A percentile compares a stretch with the other conserved stretches of the same genome.
Conservation (phyloP, 2,329 filamentous ascomycete species). For the Biscogniauxia marginata region DNA sequence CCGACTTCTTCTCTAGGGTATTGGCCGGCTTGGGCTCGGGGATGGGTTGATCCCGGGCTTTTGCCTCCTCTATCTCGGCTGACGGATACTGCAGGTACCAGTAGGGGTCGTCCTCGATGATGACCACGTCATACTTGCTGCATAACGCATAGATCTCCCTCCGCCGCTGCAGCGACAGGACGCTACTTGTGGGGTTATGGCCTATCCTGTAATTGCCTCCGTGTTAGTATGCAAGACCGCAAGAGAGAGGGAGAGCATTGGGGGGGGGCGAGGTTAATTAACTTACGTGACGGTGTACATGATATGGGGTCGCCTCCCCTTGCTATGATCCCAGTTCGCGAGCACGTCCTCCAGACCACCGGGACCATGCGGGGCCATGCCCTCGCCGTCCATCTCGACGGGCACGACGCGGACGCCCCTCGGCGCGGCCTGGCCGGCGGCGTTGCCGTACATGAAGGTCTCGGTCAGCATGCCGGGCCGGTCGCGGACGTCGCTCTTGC, state of each 20-base stretch:
- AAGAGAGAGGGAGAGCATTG: background rate
- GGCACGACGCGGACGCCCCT: slow-evolving; percentile 71
- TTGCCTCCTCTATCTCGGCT: slow-evolving; percentile 52
- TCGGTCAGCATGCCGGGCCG: slow-evolving; percentile 79
- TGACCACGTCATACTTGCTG: slow-evolving; percentile 82
- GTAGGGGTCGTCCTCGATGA: slow-evolving; percentile 93
- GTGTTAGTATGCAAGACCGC: slow-evolving; percentile 16
- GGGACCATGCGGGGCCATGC: slow-evolving; percentile 72
- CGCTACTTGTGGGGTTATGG: slow-evolving; percentile 82
- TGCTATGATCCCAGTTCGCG: slow-evolving; percentile 74
- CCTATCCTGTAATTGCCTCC: slow-evolving; percentile 62
- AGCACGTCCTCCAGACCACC: slow-evolving; percentile 77
- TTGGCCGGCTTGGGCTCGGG: slow-evolving; percentile 33
- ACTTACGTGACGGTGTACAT: slow-evolving; percentile 88
- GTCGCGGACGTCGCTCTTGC: slow-evolving; percentile 63
- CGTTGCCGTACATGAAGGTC: slow-evolving; percentile 77
- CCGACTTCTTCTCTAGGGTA: slow-evolving; percentile 45
- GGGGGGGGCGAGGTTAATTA: background rate
- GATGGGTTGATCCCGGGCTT: slow-evolving; percentile 41
- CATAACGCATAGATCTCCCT: slow-evolving; percentile 79
- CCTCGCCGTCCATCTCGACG: slow-evolving; percentile 73
- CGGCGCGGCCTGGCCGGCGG: slow-evolving; percentile 65
- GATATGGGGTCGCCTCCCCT: slow-evolving; percentile 75
- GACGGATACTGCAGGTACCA: slow-evolving; percentile 92
- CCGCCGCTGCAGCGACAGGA: slow-evolving; percentile 70